A percentile compares a stretch with the other conserved stretches of the same genome.
Conservation (phyloP, 768 basidiomycete genomes). For the Pisolithus marmoratus region DNA sequence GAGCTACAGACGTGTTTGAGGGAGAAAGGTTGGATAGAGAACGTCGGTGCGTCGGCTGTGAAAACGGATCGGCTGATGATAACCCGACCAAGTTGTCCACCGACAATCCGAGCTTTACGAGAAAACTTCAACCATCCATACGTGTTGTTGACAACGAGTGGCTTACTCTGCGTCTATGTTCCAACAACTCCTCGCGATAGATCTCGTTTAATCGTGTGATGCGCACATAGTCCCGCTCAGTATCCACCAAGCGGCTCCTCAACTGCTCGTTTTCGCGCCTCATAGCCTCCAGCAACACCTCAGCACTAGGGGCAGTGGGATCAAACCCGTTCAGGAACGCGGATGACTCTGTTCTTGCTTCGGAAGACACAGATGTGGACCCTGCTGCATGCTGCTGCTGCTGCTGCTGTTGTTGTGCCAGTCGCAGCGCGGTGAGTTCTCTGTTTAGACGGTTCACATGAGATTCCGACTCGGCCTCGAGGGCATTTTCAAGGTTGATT, state of each 20-base stretch:
- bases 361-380: slow-evolving; percentile 27
- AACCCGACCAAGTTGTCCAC: slow-evolving; percentile 79
- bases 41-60: slow-evolving; percentile 66
- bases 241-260: slow-evolving; percentile 59
- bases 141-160: slow-evolving; percentile 10
- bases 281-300: slow-evolving; percentile 71
- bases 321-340: slow-evolving; percentile 14
- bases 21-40: slow-evolving; percentile 33
- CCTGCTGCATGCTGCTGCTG: slow-evolving; percentile 41
- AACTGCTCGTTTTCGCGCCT: slow-evolving; percentile 75
- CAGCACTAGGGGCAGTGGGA: slow-evolving; percentile 36
- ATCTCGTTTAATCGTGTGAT: slow-evolving; percentile 73
- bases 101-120: slow-evolving; percentile 57
- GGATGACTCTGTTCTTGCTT: slow-evolving; percentile 2
- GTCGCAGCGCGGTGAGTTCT: slow-evolving; percentile 60
- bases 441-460: slow-evolving; percentile 74
- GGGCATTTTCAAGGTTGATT: slow-evolving; percentile 71
- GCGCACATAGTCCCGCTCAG: slow-evolving; percentile 73
- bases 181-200: slow-evolving; percentile 80
- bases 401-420: slow-evolving; percentile 54
- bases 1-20: slow-evolving; percentile 21
- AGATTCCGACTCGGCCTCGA: slow-evolving; percentile 82
- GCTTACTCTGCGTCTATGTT: slow-evolving; percentile 67
- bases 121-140: slow-evolving; percentile 1
- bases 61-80: slow-evolving; percentile 57